Percentiles rank a stretch among this genome's conserved stretches.
These are phyloP conservation scores for Rhizodiscina lignyota DNA, from an alignment of 495 filamentous ascomycete genomes.

Conservation along the genomic window DNA sequence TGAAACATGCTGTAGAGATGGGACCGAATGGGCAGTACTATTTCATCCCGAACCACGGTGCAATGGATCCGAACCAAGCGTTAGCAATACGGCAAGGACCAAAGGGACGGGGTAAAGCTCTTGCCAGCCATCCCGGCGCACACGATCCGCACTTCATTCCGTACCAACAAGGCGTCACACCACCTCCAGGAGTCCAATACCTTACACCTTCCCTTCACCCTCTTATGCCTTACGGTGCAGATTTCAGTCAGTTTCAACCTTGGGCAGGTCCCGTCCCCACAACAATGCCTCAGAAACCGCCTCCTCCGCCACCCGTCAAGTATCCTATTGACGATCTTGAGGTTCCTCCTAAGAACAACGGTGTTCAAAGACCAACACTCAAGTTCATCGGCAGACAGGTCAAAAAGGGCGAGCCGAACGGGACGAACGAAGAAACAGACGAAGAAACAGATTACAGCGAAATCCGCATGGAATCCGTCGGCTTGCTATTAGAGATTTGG, in stretches of 20 bases:
- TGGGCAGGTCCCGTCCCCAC: not conserved
- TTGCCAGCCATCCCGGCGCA: too few species aligned
- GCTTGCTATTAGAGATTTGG: slow-evolving; percentile 75
- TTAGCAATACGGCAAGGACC: too few species aligned
- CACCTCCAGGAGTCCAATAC: too few species aligned
- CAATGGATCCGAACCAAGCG: too few species aligned
- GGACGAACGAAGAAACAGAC: slow-evolving; percentile 22
- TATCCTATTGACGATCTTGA: slow-evolving; percentile 94
- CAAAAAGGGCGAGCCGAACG: slow-evolving; percentile 4
- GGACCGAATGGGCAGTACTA: slow-evolving; percentile 55
- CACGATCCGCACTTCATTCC: too few species aligned
- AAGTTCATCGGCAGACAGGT: slow-evolving; percentile 53
- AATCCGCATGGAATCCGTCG: slow-evolving; percentile 47
- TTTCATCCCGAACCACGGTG: slow-evolving; percentile 25
- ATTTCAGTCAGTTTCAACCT: not conserved
- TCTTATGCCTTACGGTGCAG: not conserved
- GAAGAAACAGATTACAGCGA: slow-evolving; percentile 26
- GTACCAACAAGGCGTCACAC: too few species aligned
- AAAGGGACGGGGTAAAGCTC: too few species aligned
- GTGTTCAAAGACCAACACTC: slow-evolving; percentile 48
- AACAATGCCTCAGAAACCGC: too few species aligned
- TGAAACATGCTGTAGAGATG: slow-evolving; percentile 45
- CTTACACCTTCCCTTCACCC: too few species aligned
- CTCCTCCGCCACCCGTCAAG: slow-evolving; percentile 66
- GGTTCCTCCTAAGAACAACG: slow-evolving; percentile 42